A percentile compares a stretch with the other conserved stretches of the same genome.
phyloP scores from a whole-genome alignment of 305 asterid genomes.

The Fraxinus floribunda region DNA sequence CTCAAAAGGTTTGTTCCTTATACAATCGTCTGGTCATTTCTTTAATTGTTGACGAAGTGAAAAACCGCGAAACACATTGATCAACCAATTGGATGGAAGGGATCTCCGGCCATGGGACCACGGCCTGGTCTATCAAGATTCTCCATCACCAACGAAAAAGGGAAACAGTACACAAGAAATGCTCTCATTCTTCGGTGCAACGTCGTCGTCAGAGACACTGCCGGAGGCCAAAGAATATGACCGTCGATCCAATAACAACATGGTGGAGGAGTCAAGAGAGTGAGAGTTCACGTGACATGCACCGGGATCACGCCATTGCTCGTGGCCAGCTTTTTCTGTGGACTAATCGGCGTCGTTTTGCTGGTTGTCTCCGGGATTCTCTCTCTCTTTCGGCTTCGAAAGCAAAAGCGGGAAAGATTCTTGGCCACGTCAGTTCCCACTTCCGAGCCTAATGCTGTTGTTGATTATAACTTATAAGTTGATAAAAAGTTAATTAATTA shows the following conservation, averaged over 20 bases:
- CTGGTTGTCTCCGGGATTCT: slow-evolving; percentile 33
- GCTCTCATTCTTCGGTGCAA: neutral
- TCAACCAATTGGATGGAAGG: neutral
- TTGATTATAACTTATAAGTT: neutral
- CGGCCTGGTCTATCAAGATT: neutral
- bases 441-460: neutral
- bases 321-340: slow-evolving; percentile 45
- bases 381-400: slow-evolving; percentile 27
- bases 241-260: slow-evolving; percentile 27
- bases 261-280: slow-evolving; percentile 24
- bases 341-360: slow-evolving; percentile 41
- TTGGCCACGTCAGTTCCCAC: slow-evolving; percentile 19
- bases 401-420: slow-evolving; percentile 13
- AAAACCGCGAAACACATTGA: neutral
- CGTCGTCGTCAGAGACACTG: slow-evolving; percentile 23
- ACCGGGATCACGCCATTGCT: slow-evolving; percentile 35
- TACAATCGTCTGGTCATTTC: too few species aligned
- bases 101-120: slow-evolving; percentile 11
- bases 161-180: neutral
- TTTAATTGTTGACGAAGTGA: too few species aligned
- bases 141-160: neutral
- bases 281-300: slow-evolving; percentile 20
- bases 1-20: too few species aligned
- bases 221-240: slow-evolving; percentile 52
- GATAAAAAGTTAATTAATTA: slow-evolving; percentile 5